Evolutionary conservation across 139 green algal genomes (phyloP).

Genomic region (Volvox africanus): DNA sequence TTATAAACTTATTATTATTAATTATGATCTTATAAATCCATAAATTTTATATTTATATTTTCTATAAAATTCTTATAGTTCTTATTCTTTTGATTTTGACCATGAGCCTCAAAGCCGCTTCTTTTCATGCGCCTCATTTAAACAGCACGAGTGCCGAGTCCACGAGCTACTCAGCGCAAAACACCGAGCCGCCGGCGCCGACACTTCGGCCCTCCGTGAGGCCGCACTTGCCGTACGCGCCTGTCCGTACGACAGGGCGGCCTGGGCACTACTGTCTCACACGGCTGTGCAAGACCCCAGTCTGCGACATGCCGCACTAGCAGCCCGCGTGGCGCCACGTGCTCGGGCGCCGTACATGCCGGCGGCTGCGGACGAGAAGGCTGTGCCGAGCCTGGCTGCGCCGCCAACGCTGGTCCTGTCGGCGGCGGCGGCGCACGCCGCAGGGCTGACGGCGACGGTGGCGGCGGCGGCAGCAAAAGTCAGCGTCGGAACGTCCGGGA

Average conservation of each 20-base stretch:
- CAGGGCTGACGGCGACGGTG: neutral
- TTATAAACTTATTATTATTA: no score
- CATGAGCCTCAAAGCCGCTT: neutral
- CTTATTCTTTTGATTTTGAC: no score
- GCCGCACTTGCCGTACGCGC: slow-evolving; percentile 48
- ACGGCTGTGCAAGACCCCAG: neutral
- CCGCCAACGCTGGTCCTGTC: neutral
- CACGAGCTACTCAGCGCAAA: slow-evolving; percentile 40
- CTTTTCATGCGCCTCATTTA: neutral
- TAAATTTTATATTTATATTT: no score
- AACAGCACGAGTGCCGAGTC: slow-evolving; percentile 39
- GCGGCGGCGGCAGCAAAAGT: neutral
- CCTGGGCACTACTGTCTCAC: slow-evolving; percentile 12
- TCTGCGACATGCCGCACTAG: slow-evolving; percentile 20
- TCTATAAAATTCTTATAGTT: no score
- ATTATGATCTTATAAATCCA: no score
- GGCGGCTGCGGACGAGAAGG: neutral
- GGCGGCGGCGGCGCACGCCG: slow-evolving; percentile 5
- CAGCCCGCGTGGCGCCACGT: slow-evolving; percentile 13
- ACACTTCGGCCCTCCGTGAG: slow-evolving; percentile 10
- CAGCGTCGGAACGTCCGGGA: neutral
- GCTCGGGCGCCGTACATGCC: neutral
- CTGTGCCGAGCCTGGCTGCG: neutral
- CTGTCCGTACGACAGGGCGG: slow-evolving; percentile 41
- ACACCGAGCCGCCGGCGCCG: slow-evolving; percentile 25